Evolutionary conservation across 371 early-diverging fungal genomes (phyloP), one percentile per base, ranked within the genome.

Genomic region (Lichtheimia corymbifera): DNA sequence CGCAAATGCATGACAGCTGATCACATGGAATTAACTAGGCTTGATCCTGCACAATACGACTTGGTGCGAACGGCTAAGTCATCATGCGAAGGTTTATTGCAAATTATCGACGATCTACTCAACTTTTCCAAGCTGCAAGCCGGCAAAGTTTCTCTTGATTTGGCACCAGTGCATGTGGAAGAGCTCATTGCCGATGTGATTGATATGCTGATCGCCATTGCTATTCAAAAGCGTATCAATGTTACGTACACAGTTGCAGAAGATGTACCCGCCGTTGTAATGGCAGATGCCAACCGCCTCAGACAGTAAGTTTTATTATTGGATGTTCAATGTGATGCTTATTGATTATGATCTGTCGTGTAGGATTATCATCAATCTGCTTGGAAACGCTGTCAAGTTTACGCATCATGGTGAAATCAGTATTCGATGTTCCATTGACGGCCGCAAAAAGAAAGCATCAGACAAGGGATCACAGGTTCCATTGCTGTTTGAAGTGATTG

Each of bases 41-140:
- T 84, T 24, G 75, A 83, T 22, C 54, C 70, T 14, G 85, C 85
- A 30, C 87, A 87, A 30, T 71, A 73, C 42, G 87, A 87, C 50
- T 68, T 84, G 61, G 83, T 83, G 40, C 80, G 74, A 53, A 84
- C 82, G 42, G 83, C 86, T 12, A 84, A 83, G 50, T 81, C 77
- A 3, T 82, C 81, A 0, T 85, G 84, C 40, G 83, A 84, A 67
- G 80, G 82, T 56, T 42, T 86, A 18, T 65, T 85, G 28, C 75
- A 80, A 17, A 83, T 86, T 27, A 86, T 86, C 57, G 84, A 86
- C 52, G 87, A 86, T 59, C 62, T 87, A 13, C 60, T 87, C 18
- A 85, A 87, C 65, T 86, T 86, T 56, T 84, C 84, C 58, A 87
- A 86, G 17, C 62, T 87, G 24, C 83, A 87, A 62, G 83, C 87